Evolutionary conservation across 2,329 filamentous ascomycete species (phyloP), one percentile per base, ranked within the genome.

Genomic region (Alternaria ethzedia): DNA sequence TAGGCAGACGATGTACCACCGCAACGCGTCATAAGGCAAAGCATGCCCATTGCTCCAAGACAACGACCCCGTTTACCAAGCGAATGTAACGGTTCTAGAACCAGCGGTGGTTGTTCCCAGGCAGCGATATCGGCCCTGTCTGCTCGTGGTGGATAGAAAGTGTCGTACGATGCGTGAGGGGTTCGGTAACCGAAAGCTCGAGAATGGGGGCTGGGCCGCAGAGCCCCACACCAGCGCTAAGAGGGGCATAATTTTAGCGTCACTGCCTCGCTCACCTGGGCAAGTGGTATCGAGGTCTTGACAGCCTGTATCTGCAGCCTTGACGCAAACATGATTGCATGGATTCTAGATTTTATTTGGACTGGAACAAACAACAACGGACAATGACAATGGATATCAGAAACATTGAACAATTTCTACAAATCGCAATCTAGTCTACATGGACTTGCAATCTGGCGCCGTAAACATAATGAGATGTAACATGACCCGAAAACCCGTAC

Each of bases 351-450:
- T 45, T 21, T 13, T 6, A 45, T 32, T 51, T 8, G 13, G 6
- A 23, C 8, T 51, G n/a, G 8, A 32, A 15, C 4, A 10, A 36
- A n/a, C 10, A 8, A 9, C 3, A 13, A 50, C n/a, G 17, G 17
- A 32, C 1, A 9, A 51, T 51, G 17, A 23, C 3, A 21, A n/a
- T 7, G 7, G 7, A 49, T 23, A 49, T 45, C 11, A 25, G 21
- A 36, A 50, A 50, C 11, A 56, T 6, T 20, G 9, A 5, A 32
- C 56, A 44, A 54, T 26, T 49, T 50, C 32, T 46, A 28, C 46
- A 51, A 47, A 20, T 25, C 32, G 23, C 36, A 61, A 49, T 52
- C 57, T 64, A 64, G 21, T 64, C 57, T 64, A 56, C 57, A 50
- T 47, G 41, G 52, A 47, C 30, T 52, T 9, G 61, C 15, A 47